A percentile compares a stretch with the other conserved stretches of the same genome.
phyloP scores from a whole-genome alignment of 805 yeast species.

The Kuraishia capsulata region DNA sequence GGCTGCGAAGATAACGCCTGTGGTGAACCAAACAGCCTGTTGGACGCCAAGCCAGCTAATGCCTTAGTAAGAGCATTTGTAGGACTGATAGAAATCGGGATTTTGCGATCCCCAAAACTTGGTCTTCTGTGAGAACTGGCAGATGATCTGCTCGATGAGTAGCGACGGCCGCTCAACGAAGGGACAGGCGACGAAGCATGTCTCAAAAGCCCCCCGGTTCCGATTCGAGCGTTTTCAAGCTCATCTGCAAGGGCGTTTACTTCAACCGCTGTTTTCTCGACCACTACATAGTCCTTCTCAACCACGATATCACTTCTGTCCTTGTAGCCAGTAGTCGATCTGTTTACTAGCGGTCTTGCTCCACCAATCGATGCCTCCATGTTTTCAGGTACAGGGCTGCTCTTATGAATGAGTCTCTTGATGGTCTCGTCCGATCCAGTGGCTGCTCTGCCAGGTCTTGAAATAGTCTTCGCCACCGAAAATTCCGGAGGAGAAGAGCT shows the following conservation, averaged over 20 bases:
- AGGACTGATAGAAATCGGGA: constrained; percentile 67
- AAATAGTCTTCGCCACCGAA: constrained; percentile 7
- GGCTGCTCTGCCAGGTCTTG: neutral
- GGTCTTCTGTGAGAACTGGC: constrained; percentile 49
- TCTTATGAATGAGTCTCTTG: constrained; percentile 31
- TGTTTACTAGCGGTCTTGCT: constrained; percentile 1
- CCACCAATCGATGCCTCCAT: constrained; percentile 6
- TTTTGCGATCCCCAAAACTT: constrained; percentile 52
- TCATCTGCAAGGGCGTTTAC: constrained; percentile 95
- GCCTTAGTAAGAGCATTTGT: constrained; percentile 87
- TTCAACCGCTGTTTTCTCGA: constrained; percentile 90
- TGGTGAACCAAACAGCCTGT: constrained; percentile 66
- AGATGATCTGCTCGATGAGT: constrained; percentile 30
- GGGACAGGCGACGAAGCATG: constrained; percentile 11
- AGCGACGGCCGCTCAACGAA: constrained; percentile 7
- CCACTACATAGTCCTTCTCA: constrained; percentile 88
- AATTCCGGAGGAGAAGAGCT: no score
- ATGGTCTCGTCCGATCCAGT: constrained; percentile 31
- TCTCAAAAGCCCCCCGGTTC: constrained; percentile 37
- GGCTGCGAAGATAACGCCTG: neutral
- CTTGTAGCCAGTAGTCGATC: neutral
- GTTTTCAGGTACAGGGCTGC: constrained; percentile 32
- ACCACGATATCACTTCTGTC: constrained; percentile 33
- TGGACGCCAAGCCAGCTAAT: constrained; percentile 68
- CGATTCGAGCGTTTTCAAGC: constrained; percentile 51